Conservation (phyloP, 139 green algal species). For the Tetraselmis chui region DNA sequence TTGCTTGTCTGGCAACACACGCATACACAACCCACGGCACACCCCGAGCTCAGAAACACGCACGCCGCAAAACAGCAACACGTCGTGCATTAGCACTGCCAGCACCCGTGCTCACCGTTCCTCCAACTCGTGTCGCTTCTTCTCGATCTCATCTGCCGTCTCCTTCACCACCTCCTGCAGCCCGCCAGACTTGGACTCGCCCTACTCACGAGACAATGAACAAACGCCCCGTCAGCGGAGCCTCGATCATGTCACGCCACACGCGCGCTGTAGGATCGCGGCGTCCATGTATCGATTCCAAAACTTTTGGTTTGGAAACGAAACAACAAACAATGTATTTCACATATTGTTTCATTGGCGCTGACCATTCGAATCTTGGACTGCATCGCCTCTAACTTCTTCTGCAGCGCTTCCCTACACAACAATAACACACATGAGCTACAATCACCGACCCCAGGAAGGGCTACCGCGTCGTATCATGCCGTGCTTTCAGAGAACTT, state of each 20-base stretch:
- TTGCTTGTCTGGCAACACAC: not conserved
- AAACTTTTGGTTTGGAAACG: too few relatives aligned
- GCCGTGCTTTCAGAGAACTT: too few relatives aligned
- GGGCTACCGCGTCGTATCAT: too few relatives aligned
- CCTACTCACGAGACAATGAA: too few relatives aligned
- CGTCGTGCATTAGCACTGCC: too few relatives aligned
- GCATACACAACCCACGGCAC: not conserved
- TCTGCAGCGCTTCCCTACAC: not conserved
- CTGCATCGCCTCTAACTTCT: constrained; percentile 2
- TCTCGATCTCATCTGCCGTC: not conserved
- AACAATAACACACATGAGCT: not conserved
- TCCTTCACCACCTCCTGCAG: not conserved
- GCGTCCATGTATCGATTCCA: too few relatives aligned
- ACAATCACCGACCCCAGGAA: too few relatives aligned
- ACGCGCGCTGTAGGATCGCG: too few relatives aligned
- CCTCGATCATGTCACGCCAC: too few relatives aligned
- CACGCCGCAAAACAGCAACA: not conserved
- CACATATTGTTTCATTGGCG: too few relatives aligned
- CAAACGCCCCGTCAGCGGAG: too few relatives aligned
- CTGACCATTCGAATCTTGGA: not conserved
- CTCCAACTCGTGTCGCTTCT: not conserved
- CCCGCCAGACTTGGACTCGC: not conserved
- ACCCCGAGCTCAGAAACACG: not conserved
- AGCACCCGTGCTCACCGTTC: not conserved
- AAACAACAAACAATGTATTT: too few relatives aligned